Percentiles rank a stretch among this genome's conserved stretches.
These are phyloP conservation scores for Monosporascus sp. DNA, from an alignment of 2,329 filamentous ascomycete genomes.

Conservation along the genomic window DNA sequence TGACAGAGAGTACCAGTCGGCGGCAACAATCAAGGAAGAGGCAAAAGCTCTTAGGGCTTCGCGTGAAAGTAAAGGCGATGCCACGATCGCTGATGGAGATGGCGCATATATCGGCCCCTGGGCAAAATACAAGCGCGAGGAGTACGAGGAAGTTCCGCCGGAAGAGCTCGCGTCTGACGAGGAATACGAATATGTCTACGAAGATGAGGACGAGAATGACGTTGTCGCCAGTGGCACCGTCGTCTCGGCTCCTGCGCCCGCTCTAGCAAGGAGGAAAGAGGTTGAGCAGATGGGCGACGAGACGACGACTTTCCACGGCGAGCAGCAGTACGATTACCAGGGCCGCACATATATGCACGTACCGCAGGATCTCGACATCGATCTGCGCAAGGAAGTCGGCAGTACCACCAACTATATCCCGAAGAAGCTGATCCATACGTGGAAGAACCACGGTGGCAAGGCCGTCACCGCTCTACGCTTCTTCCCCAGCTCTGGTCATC, in stretches of 20 bases:
- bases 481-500: slow-evolving; percentile 81
- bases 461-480: slow-evolving; percentile 86
- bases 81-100: slow-evolving; percentile 78
- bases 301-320: slow-evolving; percentile 82
- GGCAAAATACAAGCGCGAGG: slow-evolving; percentile 73
- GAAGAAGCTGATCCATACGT: slow-evolving; percentile 88
- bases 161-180: slow-evolving; percentile 74
- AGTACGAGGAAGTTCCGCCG: slow-evolving; percentile 71
- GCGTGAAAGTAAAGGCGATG: slow-evolving; percentile 79
- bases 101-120: slow-evolving; percentile 91
- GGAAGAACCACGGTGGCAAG: slow-evolving; percentile 75
- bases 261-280: slow-evolving; percentile 52
- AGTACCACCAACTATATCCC: slow-evolving; percentile 87
- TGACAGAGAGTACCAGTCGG: slow-evolving; percentile 51
- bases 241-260: slow-evolving; percentile 49
- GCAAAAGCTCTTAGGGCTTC: slow-evolving; percentile 64
- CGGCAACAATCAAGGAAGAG: slow-evolving; percentile 62
- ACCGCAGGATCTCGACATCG: slow-evolving; percentile 82
- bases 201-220: slow-evolving; percentile 68
- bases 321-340: slow-evolving; percentile 83
- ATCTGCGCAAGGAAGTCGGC: slow-evolving; percentile 75
- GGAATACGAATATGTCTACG: slow-evolving; percentile 72
- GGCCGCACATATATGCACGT: slow-evolving; percentile 97
- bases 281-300: slow-evolving; percentile 63
- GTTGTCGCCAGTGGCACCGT: slow-evolving; percentile 61